phyloP scores from a whole-genome alignment of 2,329 filamentous ascomycete genomes.

The Dichotomopilus funicola region DNA sequence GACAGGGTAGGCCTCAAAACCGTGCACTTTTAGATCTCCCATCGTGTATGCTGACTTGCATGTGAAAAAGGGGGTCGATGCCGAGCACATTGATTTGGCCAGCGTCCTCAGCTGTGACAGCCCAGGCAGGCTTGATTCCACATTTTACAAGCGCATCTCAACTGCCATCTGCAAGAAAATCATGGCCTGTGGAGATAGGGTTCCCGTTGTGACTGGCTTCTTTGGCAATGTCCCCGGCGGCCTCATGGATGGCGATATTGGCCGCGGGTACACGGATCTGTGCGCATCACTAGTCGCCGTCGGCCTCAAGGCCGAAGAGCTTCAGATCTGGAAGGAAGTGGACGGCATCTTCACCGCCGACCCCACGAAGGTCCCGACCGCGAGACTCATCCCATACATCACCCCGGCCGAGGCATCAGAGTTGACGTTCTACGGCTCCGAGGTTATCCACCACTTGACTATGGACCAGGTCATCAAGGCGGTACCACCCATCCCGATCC shows the following conservation, averaged over 20 bases:
- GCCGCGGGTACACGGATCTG: constrained; percentile 92
- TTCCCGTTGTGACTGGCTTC: constrained; percentile 84
- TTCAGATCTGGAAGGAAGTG: constrained; percentile 99
- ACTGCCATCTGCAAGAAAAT: constrained; percentile 58
- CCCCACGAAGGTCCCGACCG: constrained; percentile 84
- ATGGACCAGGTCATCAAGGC: constrained; percentile 94
- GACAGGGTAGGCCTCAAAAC: constrained; percentile 48
- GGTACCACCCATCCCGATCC: constrained; percentile 70
- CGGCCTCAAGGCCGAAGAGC: constrained; percentile 75
- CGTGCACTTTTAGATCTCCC: not conserved
- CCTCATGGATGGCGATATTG: constrained; percentile 79
- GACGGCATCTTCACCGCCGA: constrained; percentile 59
- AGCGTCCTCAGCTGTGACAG: constrained; percentile 68
- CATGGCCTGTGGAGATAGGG: constrained; percentile 55
- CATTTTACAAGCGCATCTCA: constrained; percentile 63
- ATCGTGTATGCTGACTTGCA: constrained; percentile 25
- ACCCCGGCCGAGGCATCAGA: constrained; percentile 94
- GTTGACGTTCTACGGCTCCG: constrained; percentile 87
- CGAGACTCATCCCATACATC: constrained; percentile 79
- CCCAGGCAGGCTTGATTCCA: constrained; percentile 53
- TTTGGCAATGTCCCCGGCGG: constrained; percentile 91
- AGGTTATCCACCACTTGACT: constrained; percentile 97
- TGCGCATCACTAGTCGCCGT: constrained; percentile 90
- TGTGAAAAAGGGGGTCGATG: constrained; percentile 60
- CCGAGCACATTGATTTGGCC: constrained; percentile 84